These are phyloP conservation scores for Ramichloridium luteum DNA, from an alignment of 2,329 filamentous ascomycete genomes.

Conservation along the genomic window DNA sequence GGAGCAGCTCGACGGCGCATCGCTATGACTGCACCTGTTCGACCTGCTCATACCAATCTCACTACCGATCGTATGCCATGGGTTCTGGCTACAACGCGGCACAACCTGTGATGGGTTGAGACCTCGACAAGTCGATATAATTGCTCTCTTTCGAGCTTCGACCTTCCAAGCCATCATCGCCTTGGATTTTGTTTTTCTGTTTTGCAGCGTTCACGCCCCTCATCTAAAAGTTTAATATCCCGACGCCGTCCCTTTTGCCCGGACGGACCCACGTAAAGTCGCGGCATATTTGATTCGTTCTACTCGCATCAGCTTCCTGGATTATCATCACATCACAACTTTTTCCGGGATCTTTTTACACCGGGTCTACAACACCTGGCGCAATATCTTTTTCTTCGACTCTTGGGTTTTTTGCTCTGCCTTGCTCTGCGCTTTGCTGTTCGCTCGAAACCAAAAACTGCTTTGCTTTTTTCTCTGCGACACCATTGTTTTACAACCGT, in stretches of 20 bases:
- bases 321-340: background rate
- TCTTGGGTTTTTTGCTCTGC: background rate
- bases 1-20: conserved; percentile 21
- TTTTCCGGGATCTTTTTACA: background rate
- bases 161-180: background rate
- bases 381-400: background rate
- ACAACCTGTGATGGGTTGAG: conserved; percentile 26
- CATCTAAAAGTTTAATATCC: conserved; percentile 1
- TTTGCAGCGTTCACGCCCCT: conserved; percentile 1
- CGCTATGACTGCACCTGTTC: conserved; percentile 26
- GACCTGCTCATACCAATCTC: conserved; percentile 22
- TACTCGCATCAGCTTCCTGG: background rate
- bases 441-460: background rate
- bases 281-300: background rate
- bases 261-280: background rate
- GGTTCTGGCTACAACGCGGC: conserved; percentile 20
- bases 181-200: background rate
- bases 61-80: conserved; percentile 24
- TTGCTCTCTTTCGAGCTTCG: background rate
- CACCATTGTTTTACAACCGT: too few species aligned
- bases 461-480: conserved; percentile 1
- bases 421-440: background rate
- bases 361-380: background rate
- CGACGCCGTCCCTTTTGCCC: background rate
- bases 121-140: background rate